These are phyloP conservation scores for Saitozyma podzolica DNA, from an alignment of 768 basidiomycete species.

Conservation along the genomic window DNA sequence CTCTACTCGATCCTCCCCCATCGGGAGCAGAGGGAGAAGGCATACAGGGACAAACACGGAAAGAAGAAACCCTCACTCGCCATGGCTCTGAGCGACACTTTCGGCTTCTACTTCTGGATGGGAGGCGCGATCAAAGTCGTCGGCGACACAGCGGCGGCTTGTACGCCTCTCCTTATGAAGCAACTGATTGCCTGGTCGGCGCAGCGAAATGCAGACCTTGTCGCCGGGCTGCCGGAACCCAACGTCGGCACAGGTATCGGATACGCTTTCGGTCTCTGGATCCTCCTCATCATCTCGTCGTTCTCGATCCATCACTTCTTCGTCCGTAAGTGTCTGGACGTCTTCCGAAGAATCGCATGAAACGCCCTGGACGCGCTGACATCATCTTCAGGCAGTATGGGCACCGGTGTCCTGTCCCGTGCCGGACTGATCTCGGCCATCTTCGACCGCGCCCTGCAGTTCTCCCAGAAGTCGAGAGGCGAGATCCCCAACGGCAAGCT, in stretches of 20 bases:
- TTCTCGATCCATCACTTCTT: conserved; percentile 79
- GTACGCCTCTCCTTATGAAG: conserved; percentile 37
- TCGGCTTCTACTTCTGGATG: conserved; percentile 42
- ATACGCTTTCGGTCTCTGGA: conserved; percentile 67
- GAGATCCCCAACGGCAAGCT: conserved; percentile 83
- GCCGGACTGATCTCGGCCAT: conserved; percentile 85
- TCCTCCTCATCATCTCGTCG: conserved; percentile 67
- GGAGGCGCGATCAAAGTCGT: conserved; percentile 57
- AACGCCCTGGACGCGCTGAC: conserved; percentile 63
- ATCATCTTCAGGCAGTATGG: conserved; percentile 72
- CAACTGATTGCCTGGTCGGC: conserved; percentile 46
- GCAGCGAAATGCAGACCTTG: conserved; percentile 26
- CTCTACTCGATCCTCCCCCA: conserved; percentile 64
- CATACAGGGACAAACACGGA: conserved; percentile 44
- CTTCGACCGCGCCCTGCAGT: conserved; percentile 66
- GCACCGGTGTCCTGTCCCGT: conserved; percentile 75
- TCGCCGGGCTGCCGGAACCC: conserved; percentile 47
- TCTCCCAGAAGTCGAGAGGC: conserved; percentile 76
- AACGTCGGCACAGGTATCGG: conserved; percentile 67
- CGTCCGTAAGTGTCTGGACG: conserved; percentile 60
- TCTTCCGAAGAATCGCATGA: conserved; percentile 63
- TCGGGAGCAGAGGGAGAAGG: conserved; percentile 52
- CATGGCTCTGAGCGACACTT: conserved; percentile 48
- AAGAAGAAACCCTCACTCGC: conserved; percentile 47
- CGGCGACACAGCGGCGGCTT: conserved; percentile 54